Evolutionary conservation across 1,139 yeast species (phyloP).

Genomic region (Kodamaea plutei): DNA sequence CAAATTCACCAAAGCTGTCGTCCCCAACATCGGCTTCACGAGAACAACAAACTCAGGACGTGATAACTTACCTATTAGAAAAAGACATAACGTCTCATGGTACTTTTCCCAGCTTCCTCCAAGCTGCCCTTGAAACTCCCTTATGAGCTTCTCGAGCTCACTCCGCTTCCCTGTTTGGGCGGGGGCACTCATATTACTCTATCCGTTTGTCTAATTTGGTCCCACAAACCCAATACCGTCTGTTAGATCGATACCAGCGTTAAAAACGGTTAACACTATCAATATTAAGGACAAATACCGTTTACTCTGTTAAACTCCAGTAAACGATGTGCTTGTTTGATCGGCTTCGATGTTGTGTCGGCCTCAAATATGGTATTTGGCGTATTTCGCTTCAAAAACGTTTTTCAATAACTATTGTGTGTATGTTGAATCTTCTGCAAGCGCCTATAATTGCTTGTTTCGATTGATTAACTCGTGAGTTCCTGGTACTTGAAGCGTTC

Average conservation of each 20-base stretch:
- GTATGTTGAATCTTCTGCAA: too few relatives aligned
- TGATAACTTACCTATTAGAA: conserved; percentile 75
- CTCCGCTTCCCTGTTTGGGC: conserved; percentile 45
- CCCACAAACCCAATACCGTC: background rate
- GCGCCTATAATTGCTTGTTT: too few relatives aligned
- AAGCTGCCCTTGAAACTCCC: conserved; percentile 64
- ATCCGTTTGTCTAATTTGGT: background rate
- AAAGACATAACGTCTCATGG: conserved; percentile 72
- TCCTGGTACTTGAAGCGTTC: too few relatives aligned
- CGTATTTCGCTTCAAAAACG: too few relatives aligned
- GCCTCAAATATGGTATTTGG: too few relatives aligned
- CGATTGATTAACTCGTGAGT: too few relatives aligned
- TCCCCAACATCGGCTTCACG: conserved; percentile 52
- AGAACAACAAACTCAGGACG: conserved; percentile 64
- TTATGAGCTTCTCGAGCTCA: conserved; percentile 69
- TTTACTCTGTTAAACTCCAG: background rate
- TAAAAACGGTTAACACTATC: background rate
- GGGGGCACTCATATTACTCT: conserved; percentile 5
- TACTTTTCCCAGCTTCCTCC: conserved; percentile 85
- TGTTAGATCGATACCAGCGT: background rate
- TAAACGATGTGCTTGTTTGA: background rate
- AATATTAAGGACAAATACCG: background rate
- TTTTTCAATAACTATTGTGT: too few relatives aligned
- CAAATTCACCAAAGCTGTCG: conserved; percentile 39
- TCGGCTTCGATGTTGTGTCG: too few relatives aligned